A percentile compares a stretch with the other conserved stretches of the same genome.
Evolutionary conservation across 2,329 filamentous ascomycete genomes (phyloP).

Genomic region (Knufia fluminis): DNA sequence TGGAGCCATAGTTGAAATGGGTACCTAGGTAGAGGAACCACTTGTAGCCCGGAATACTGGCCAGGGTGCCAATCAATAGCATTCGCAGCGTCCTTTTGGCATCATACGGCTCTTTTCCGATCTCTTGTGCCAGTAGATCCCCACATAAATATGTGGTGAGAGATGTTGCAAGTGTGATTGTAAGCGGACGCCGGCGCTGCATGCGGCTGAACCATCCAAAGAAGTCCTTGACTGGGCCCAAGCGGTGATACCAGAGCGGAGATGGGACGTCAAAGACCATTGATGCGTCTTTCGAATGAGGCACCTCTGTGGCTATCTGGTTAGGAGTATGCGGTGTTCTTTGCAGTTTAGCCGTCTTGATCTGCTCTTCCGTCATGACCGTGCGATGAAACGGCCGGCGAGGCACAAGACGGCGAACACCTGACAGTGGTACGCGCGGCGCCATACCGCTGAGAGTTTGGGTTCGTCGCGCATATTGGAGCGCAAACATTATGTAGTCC

Average conservation of each 20-base stretch:
- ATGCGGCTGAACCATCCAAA: slow-evolving; percentile 37
- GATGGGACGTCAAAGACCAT: slow-evolving; percentile 10
- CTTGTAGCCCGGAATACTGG: slow-evolving; percentile 67
- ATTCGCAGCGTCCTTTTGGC: slow-evolving; percentile 59
- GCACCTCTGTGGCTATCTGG: slow-evolving; percentile 17
- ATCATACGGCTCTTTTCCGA: slow-evolving; percentile 49
- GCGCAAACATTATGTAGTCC: not conserved
- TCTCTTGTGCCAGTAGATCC: slow-evolving; percentile 24
- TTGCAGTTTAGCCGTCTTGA: slow-evolving; percentile 18
- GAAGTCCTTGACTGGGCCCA: slow-evolving; percentile 22
- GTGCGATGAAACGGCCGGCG: slow-evolving; percentile 9
- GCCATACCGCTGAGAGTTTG: not conserved
- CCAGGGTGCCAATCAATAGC: slow-evolving; percentile 62
- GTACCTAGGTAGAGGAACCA: slow-evolving; percentile 77
- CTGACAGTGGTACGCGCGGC: not conserved
- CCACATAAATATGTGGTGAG: slow-evolving; percentile 65
- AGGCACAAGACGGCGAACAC: not conserved
- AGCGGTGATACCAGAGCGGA: slow-evolving; percentile 21
- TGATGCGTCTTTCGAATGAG: slow-evolving; percentile 14
- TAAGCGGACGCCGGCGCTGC: slow-evolving; percentile 62
- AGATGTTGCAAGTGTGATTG: slow-evolving; percentile 66
- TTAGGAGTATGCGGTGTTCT: slow-evolving; percentile 19
- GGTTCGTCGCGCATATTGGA: not conserved
- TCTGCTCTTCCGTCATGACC: slow-evolving; percentile 16
- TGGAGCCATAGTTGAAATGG: slow-evolving; percentile 76